Evolutionary conservation across 306 rosid species (phyloP).

Genomic region (Phaseolus lunatus): DNA sequence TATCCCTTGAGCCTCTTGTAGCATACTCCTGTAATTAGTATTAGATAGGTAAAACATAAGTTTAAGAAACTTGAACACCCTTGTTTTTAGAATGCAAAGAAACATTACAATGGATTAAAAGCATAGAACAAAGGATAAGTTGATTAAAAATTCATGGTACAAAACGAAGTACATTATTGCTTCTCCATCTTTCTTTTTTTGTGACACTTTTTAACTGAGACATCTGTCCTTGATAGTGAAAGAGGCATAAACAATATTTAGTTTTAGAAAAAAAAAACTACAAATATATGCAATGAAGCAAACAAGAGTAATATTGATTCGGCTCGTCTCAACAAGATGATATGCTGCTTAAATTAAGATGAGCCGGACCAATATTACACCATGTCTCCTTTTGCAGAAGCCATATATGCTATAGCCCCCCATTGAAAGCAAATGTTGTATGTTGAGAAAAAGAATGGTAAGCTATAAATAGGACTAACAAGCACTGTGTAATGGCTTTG

Average conservation of each 20-base stretch:
- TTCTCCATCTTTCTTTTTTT: neutral
- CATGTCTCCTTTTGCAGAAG: conserved; percentile 67
- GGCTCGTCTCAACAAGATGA: conserved; percentile 58
- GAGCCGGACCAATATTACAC: conserved; percentile 76
- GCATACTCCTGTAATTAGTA: conserved; percentile 6
- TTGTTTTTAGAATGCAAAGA: neutral
- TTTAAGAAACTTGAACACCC: neutral
- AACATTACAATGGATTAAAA: conserved; percentile 16
- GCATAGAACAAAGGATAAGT: neutral
- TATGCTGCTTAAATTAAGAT: conserved; percentile 16
- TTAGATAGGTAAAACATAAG: neutral
- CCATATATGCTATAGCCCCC: neutral
- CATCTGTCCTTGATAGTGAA: too few relatives aligned
- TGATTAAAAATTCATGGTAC: neutral
- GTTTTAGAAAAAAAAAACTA: neutral
- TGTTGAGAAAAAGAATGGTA: conserved; percentile 28
- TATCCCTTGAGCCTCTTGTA: neutral
- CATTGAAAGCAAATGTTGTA: neutral
- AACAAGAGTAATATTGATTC: conserved; percentile 87
- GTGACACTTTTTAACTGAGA: too few relatives aligned
- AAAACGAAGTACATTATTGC: neutral
- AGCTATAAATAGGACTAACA: conserved; percentile 45
- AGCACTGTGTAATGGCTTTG: neutral
- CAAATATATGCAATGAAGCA: conserved; percentile 50
- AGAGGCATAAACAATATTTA: neutral